Base-by-base conservation (phyloP, 306 rosid genomes). In the Mimosa bimucronata region DNA sequence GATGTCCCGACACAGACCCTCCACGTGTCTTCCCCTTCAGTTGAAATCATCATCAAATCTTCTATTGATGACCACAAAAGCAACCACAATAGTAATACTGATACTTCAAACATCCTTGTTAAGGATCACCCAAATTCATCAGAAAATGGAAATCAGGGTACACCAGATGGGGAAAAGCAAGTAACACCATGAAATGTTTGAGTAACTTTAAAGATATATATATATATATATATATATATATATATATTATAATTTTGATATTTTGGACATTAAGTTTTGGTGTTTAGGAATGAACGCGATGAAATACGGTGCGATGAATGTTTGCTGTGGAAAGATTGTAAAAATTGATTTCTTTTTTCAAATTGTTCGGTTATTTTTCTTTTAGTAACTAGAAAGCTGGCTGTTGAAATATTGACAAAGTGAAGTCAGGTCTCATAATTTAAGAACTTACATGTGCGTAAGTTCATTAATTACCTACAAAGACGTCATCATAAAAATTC, bases 41-140 rank as follows among this genome's bases (percentile, higher is more conserved):
- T 66, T 12, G 71, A 66, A 10, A 10, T 66, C 46, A 37, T 66
- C 28, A 45, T 66, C 71, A 66, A 18, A 37, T 66, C 71, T 37
- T n/a, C 71, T 1, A 11, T 3, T 0, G 28, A n/a, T 9, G 28
- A 9, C 26, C 1, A 66, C 28, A 37, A 66, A 19, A 3, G 10
- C 26, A 18, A 34, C 19, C 45, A 34, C 44, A 29, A 14, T 3
- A 62, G 30, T 2, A 64, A 64, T 30, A 7, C 29, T 31, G 16
- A 12, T 18, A 2, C 41, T 64, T 31, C 69, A 31, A 64, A 16
- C 14, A 1, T 15, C 15, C n/a, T 61, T 28, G n/a, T 1, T 15
- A 11, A 38, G 10, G 21, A 30, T 15, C 40, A 6, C 9, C 11
- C 15, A 30, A 41, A 30, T 64, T 16, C 42, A 30, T 30, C 42